Evolutionary conservation across 768 basidiomycete species (phyloP), one percentile per base, ranked within the genome.

Genomic region (Hygrophoropsis aurantiaca): DNA sequence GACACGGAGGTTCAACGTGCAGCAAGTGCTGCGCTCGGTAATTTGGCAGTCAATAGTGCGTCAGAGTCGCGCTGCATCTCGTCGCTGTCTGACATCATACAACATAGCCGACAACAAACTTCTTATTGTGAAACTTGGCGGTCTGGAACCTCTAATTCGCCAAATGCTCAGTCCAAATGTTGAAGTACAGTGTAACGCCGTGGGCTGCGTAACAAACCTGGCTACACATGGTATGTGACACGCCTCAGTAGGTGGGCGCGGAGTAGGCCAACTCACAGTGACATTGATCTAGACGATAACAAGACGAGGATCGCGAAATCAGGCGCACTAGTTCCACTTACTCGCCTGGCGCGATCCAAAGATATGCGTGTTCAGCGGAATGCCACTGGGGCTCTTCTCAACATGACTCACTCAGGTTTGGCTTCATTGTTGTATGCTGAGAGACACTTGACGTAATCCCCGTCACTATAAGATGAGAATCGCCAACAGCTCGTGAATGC

Each of bases 41-140:
- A 99, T 67, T 72, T 99, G 52, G 97, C 95, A 19, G 97, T 99
- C 48, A 98, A 99, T 68, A 90, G 95, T 98, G 63, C 70, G 90
- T 78, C 26, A 45, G 18, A 44, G 56, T 48, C 36, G 42, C 10
- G 8, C 58, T 55, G 53, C 56, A 53, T 49, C 27, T 43, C 11
- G 32, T 10, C 32, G 32, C 32, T 10, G 10, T 34, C 8, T 21
- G 35, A 48, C 49, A 18, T 37, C 56, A n/a, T n/a, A n/a, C n/a
- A n/a, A n/a, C n/a, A n/a, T n/a, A 99, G 95, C 93, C 46, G 97
- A 98, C 68, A 99, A 99, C 80, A 99, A 99, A 68, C 79, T 98
- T 54, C 86, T 98, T 62, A 98, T 99, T 57, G 97, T 99, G 57
- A 92, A 94, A 68, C 81, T 99, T 25, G 95, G 95, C 40, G 97